phyloP scores from a whole-genome alignment of 2,329 filamentous ascomycete species.

The Talaromyces sp. region DNA sequence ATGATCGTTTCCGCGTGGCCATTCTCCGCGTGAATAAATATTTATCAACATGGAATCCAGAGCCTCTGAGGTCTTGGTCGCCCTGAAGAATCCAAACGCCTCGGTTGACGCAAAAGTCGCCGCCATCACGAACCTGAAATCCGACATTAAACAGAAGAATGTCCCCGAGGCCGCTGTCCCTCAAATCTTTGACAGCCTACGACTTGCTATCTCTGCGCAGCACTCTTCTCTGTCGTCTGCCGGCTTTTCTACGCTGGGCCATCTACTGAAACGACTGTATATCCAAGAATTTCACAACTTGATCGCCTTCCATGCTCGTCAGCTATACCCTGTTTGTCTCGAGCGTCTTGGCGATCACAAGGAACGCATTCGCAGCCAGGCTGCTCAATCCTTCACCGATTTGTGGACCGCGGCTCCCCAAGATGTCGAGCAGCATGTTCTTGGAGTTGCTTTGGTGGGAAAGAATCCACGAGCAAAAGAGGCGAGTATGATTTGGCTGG shows the following conservation, averaged over 20 bases:
- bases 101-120: slow-evolving; percentile 65
- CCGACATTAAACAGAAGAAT: slow-evolving; percentile 85
- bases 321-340: slow-evolving; percentile 67
- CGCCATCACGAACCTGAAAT: slow-evolving; percentile 70
- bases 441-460: slow-evolving; percentile 69
- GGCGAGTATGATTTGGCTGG: slow-evolving; percentile 75
- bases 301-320: slow-evolving; percentile 60
- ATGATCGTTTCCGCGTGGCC: background rate
- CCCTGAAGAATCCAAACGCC: slow-evolving; percentile 57
- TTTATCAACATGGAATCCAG: slow-evolving; percentile 49
- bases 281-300: slow-evolving; percentile 76
- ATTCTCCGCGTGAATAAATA: background rate
- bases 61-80: slow-evolving; percentile 47
- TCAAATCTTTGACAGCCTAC: slow-evolving; percentile 75
- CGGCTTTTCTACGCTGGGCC: slow-evolving; percentile 80
- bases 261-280: slow-evolving; percentile 77
- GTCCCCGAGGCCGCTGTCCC: slow-evolving; percentile 68
- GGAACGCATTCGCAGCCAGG: slow-evolving; percentile 73
- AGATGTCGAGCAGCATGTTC: slow-evolving; percentile 75
- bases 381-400: slow-evolving; percentile 69
- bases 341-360: slow-evolving; percentile 85
- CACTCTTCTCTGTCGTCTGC: slow-evolving; percentile 73
- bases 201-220: slow-evolving; percentile 66
- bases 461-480: slow-evolving; percentile 83
- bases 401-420: slow-evolving; percentile 63